Evolutionary conservation across 768 basidiomycete species (phyloP).

Genomic region (Phylloporus sp.): DNA sequence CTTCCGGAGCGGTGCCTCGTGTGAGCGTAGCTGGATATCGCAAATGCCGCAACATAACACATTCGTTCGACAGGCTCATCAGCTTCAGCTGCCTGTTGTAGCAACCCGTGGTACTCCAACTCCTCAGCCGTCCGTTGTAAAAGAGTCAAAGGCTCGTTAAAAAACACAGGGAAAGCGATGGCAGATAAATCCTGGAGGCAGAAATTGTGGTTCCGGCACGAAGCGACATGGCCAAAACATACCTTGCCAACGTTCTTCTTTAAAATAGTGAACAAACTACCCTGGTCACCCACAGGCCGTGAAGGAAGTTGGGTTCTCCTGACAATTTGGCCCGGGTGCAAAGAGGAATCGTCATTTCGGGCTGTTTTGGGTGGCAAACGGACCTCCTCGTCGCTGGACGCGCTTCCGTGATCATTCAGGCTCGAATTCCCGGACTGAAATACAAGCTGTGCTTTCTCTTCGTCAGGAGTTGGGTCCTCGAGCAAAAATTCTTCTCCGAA

Average conservation of each 20-base stretch:
- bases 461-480: slow-evolving; percentile 38
- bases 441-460: slow-evolving; percentile 36
- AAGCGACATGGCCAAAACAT: slow-evolving; percentile 5
- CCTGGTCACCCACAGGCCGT: slow-evolving; percentile 63
- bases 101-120: slow-evolving; percentile 67
- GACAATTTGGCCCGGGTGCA: slow-evolving; percentile 29
- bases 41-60: slow-evolving; percentile 77
- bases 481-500: slow-evolving; percentile 56
- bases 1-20: slow-evolving; percentile 75
- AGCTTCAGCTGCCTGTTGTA: slow-evolving; percentile 58
- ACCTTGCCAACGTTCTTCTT: slow-evolving; percentile 91
- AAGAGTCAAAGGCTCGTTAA: slow-evolving; percentile 84
- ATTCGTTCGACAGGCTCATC: slow-evolving; percentile 62
- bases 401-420: slow-evolving; percentile 33
- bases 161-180: slow-evolving; percentile 80
- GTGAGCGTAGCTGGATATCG: slow-evolving; percentile 78
- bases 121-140: slow-evolving; percentile 82
- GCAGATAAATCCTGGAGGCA: slow-evolving; percentile 66
- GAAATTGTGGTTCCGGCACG: neutral
- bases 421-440: slow-evolving; percentile 40
- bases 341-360: slow-evolving; percentile 4
- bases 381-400: slow-evolving; percentile 49
- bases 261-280: slow-evolving; percentile 73
- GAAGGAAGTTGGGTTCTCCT: slow-evolving; percentile 59
- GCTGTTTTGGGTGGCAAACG: neutral